These are phyloP conservation scores for Leptographium procerum DNA, from an alignment of 2,329 filamentous ascomycete species.

Conservation along the genomic window DNA sequence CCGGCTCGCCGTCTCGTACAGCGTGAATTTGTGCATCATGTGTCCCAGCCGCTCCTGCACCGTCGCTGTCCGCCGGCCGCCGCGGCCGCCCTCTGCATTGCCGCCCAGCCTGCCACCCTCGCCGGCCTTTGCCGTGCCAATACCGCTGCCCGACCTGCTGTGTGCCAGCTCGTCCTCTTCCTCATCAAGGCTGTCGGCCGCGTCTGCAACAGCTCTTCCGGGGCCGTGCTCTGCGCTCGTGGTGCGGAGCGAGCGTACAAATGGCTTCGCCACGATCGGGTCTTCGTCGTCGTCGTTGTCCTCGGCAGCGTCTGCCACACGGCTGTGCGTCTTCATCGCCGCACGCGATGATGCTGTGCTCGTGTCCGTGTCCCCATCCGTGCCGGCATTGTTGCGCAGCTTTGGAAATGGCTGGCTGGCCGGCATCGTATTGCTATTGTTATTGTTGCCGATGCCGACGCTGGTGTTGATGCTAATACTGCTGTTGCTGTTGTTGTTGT, in stretches of 20 bases:
- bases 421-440: conserved; percentile 12
- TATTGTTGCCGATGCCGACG: too few relatives aligned
- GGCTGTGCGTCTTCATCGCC: conserved; percentile 3
- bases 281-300: conserved; percentile 49
- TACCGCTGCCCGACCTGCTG: not conserved
- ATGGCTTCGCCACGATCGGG: conserved; percentile 44
- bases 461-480: too few relatives aligned
- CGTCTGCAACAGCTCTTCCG: conserved; percentile 14
- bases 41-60: conserved; percentile 28
- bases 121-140: conserved; percentile 18
- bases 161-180: conserved; percentile 21
- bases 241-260: conserved; percentile 42
- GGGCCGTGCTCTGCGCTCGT: conserved; percentile 34
- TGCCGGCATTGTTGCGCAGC: conserved; percentile 28
- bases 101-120: conserved; percentile 6
- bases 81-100: conserved; percentile 8
- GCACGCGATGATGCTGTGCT: not conserved
- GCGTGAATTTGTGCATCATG: conserved; percentile 91
- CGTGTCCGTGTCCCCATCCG: conserved; percentile 8
- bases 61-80: not conserved
- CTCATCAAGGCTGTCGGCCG: conserved; percentile 12
- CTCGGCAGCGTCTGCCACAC: conserved; percentile 12
- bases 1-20: conserved; percentile 87
- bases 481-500: too few relatives aligned
- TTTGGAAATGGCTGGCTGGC: conserved; percentile 22